A percentile compares a stretch with the other conserved stretches of the same genome.
Conservation (phyloP, 495 filamentous ascomycete genomes). For the Penicillium pancosmium region DNA sequence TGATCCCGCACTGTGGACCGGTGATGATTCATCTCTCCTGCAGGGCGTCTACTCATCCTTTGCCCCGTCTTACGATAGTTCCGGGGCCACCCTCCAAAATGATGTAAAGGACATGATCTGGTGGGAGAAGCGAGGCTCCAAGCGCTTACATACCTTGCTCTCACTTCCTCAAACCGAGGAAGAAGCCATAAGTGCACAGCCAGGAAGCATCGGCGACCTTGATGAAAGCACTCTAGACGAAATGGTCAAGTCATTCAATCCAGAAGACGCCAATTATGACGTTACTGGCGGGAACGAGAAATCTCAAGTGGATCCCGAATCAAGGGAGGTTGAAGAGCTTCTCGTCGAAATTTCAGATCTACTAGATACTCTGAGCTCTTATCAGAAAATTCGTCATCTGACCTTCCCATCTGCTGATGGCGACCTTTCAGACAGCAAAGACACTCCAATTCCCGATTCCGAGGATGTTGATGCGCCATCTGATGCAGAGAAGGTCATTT, state of each 20-base stretch:
- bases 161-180: constrained; percentile 46
- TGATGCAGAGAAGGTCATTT: constrained; percentile 68
- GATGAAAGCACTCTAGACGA: constrained; percentile 53
- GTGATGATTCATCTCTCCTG: constrained; percentile 60
- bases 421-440: constrained; percentile 47
- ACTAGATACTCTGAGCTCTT: constrained; percentile 81
- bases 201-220: constrained; percentile 46
- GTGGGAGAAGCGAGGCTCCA: constrained; percentile 79
- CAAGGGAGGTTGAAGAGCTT: constrained; percentile 70
- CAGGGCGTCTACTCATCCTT: constrained; percentile 86
- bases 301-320: constrained; percentile 45
- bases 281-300: constrained; percentile 45
- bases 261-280: constrained; percentile 38
- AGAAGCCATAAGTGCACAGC: constrained; percentile 41
- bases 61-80: constrained; percentile 81
- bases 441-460: constrained; percentile 31
- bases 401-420: constrained; percentile 41
- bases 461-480: constrained; percentile 55
- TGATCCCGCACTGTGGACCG: constrained; percentile 37
- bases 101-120: constrained; percentile 76
- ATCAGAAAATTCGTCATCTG: constrained; percentile 81
- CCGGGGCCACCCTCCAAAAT: constrained; percentile 69
- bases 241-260: constrained; percentile 51
- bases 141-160: constrained; percentile 55
- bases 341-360: constrained; percentile 79